Base-by-base conservation (phyloP, 1,139 yeast genomes). In the Saccharomyces hybrid region DNA sequence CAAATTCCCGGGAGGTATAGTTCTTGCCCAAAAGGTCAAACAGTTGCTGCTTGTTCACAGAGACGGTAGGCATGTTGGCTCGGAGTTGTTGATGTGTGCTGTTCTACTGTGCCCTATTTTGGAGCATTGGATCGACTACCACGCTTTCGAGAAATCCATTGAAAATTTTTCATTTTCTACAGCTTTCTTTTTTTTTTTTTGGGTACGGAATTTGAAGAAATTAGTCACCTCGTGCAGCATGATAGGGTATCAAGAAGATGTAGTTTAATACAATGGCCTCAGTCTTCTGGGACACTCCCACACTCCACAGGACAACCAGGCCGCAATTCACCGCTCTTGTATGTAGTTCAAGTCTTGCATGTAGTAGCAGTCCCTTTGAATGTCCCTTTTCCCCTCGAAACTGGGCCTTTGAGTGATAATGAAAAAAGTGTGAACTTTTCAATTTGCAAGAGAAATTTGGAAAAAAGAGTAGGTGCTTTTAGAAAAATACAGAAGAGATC, bases 11-110 rank as follows among this genome's bases (percentile, higher is more conserved):
- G 61, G 95, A 87, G 66, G 96, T 81, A 74, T 90, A 93, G 53
- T 77, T 71, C 67, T 80, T 83, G 58, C 95, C 98, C 60, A 93
- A 78, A 50, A 88, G 80, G 67, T 84, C 81, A 76, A 82, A 93
- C 60, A 93, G 82, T 71, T 91, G 98, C 68, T 84, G 88, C 73
- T 95, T 91, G 72, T 93, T 97, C 58, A 93, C 97, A 44, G 96
- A 81, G 67, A 93, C 80, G 71, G 99, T 95, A 73, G 99, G 99
- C 99, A 93, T 93, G 14, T n/a, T 48, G 44, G 44, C 44, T 38
- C 44, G 44, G n/a, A 9, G 41, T 38, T 38, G 5, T 38, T 16
- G 44, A 38, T 38, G 25, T 38, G 44, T 16, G 25, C 3, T 38
- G 7, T 38, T 9, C 44, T 38, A 38, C 13, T 38, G n/a, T 16